Evolutionary conservation across 164 flowering plant genomes (phyloP).

Genomic region (Aristolochia contorta): DNA sequence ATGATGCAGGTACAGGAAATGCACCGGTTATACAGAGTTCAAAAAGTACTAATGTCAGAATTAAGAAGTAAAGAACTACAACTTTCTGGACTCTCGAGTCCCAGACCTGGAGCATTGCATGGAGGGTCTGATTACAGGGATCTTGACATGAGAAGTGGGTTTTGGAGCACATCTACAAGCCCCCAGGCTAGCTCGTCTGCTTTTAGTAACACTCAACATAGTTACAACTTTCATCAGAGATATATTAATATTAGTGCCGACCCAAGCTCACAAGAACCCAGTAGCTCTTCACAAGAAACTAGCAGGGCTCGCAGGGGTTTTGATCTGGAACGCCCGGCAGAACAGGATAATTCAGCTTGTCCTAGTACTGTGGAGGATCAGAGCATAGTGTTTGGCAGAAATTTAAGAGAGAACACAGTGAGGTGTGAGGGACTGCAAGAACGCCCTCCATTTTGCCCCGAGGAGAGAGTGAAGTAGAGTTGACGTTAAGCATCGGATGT

Average conservation of each 20-base stretch:
- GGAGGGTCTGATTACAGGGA: neutral
- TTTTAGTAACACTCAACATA: constrained; percentile 9
- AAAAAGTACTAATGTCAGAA: constrained; percentile 53
- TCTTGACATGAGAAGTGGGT: constrained; percentile 12
- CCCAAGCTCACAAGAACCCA: constrained; percentile 22
- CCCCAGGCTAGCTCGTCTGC: constrained; percentile 12
- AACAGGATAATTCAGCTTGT: constrained; percentile 18
- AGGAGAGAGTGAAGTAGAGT: constrained; percentile 42
- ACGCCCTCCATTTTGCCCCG: neutral
- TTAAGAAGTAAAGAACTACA: constrained; percentile 19
- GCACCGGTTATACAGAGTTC: constrained; percentile 56
- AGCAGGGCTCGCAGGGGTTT: constrained; percentile 24
- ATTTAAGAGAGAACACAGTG: constrained; percentile 12
- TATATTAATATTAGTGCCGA: constrained; percentile 12
- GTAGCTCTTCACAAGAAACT: constrained; percentile 32
- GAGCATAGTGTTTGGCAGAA: constrained; percentile 7
- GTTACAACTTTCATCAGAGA: constrained; percentile 8
- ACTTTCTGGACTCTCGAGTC: neutral
- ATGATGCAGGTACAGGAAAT: constrained; percentile 59
- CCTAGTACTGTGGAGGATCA: constrained; percentile 12
- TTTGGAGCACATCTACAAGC: constrained; percentile 13
- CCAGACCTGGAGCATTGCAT: constrained; percentile 1
- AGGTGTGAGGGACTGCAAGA: neutral
- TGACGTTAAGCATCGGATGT: constrained; percentile 53
- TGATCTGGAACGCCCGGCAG: constrained; percentile 37